Base-by-base conservation (phyloP, 495 filamentous ascomycete species). In the Emericellopsis terricola region DNA sequence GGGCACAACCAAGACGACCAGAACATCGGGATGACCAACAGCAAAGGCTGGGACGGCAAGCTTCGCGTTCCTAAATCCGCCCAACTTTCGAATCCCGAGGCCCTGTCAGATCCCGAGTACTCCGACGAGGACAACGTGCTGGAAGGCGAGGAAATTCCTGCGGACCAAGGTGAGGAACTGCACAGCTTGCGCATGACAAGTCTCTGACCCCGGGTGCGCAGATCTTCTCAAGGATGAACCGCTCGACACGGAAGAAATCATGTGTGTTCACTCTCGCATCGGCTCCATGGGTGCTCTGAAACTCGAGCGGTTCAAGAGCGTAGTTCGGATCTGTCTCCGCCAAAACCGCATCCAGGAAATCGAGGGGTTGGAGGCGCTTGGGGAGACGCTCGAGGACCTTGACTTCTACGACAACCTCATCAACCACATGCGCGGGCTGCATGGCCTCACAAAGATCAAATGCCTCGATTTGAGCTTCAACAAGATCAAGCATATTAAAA, bases 321-420 rank as follows among this genome's bases (percentile, higher is more conserved):
- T 87, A 20, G 60, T 68, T 51, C 76, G 78, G 59, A 52, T 99
- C 54, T 93, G 89, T 47, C 72, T 99, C 11, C 87, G 89, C 29
- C 89, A 99, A 50, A 99, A 99, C 50, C 62, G 74, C 46, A 84
- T 99, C 51, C 62, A 74, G 15, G 66, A 73, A 21, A 79, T 93
- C 56, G 89, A 82, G 38, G 65, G 74, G 2, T 67, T 94, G n/a
- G 50, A 62, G 11, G 49, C 50, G 17, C 48, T 94, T 13, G 71
- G 70, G 24, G 49, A 52, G 13, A 79, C 69, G 3, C 56, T 99
- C 14, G 49, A 65, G 41, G 89, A 99, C 11, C 67, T 99, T 16
- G 89, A 99, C 47, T 68, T 99, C 43, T 99, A 99, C 64, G 89
- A 99, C 53, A 99, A 99, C 50, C 64, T 86, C n/a, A 85, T 97